These are phyloP conservation scores for Anaeramoeba flamelloides DNA, from an alignment of 78 protist species.

Conservation along the genomic window DNA sequence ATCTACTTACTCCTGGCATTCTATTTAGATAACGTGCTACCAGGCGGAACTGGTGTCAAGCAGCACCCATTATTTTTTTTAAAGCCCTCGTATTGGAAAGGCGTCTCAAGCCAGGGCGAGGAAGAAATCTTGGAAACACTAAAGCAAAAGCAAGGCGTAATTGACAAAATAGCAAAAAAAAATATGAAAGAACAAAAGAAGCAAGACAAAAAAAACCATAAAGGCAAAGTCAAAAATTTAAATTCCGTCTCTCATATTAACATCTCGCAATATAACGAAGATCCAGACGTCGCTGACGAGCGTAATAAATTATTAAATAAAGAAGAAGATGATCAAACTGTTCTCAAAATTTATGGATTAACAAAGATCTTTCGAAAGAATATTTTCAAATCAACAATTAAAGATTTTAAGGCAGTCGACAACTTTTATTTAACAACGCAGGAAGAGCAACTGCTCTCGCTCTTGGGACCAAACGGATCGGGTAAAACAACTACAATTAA, in stretches of 20 bases:
- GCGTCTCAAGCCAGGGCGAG: no score
- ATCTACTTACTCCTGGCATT: constrained; percentile 17
- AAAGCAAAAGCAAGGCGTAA: no score
- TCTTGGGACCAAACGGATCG: neutral
- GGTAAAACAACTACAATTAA: constrained; percentile 43
- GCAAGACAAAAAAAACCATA: neutral
- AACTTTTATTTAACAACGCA: neutral
- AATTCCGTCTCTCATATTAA: neutral
- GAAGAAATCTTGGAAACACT: no score
- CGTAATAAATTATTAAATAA: neutral
- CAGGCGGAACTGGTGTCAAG: constrained; percentile 8
- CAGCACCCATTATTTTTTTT: constrained; percentile 17
- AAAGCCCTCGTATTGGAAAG: constrained; percentile 7
- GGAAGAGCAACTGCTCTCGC: neutral
- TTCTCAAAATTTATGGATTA: neutral
- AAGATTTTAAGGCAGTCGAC: neutral
- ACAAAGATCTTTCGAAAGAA: neutral
- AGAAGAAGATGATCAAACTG: neutral
- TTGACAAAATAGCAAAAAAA: no score
- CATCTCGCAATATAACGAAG: no score
- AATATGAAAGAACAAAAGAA: no score
- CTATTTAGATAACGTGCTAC: constrained; percentile 27
- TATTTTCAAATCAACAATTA: neutral
- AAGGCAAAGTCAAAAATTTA: neutral
- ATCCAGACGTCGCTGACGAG: neutral